These are phyloP conservation scores for Triadica sebifera DNA, from an alignment of 345 rosid genomes.

Conservation along the genomic window DNA sequence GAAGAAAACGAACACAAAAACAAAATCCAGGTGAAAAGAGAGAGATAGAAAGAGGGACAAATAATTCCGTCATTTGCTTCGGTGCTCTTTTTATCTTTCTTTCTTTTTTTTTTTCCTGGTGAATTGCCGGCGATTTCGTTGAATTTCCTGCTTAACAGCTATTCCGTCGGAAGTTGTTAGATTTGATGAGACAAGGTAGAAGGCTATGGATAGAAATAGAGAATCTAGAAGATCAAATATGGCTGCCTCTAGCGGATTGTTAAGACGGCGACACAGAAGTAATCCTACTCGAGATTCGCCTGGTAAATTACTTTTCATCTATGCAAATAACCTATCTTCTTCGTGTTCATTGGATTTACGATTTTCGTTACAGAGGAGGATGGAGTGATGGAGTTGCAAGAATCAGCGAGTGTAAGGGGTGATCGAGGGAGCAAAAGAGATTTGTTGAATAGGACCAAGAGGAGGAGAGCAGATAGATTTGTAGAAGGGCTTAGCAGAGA, in stretches of 20 bases:
- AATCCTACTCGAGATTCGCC: slow-evolving; percentile 30
- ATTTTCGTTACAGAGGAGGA: slow-evolving; percentile 29
- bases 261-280: slow-evolving; percentile 43
- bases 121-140: too few relatives aligned
- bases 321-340: neutral
- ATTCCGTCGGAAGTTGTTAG: too few relatives aligned
- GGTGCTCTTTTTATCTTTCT: too few relatives aligned
- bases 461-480: slow-evolving; percentile 17
- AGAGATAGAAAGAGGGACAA: too few relatives aligned
- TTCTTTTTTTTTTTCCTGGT: too few relatives aligned
- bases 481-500: slow-evolving; percentile 29
- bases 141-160: too few relatives aligned
- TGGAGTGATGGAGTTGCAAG: slow-evolving; percentile 30
- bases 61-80: too few relatives aligned
- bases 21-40: too few relatives aligned
- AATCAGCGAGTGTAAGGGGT: slow-evolving; percentile 28
- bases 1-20: too few relatives aligned
- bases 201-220: slow-evolving; percentile 44
- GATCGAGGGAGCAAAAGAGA: slow-evolving; percentile 33
- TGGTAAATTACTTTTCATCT: slow-evolving; percentile 18
- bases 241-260: slow-evolving; percentile 41
- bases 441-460: slow-evolving; percentile 40
- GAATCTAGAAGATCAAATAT: slow-evolving; percentile 43
- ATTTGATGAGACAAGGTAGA: neutral
- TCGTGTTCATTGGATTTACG: neutral